These are phyloP conservation scores for Rosellinia necatrix DNA, from an alignment of 2,329 filamentous ascomycete genomes.

Conservation along the genomic window DNA sequence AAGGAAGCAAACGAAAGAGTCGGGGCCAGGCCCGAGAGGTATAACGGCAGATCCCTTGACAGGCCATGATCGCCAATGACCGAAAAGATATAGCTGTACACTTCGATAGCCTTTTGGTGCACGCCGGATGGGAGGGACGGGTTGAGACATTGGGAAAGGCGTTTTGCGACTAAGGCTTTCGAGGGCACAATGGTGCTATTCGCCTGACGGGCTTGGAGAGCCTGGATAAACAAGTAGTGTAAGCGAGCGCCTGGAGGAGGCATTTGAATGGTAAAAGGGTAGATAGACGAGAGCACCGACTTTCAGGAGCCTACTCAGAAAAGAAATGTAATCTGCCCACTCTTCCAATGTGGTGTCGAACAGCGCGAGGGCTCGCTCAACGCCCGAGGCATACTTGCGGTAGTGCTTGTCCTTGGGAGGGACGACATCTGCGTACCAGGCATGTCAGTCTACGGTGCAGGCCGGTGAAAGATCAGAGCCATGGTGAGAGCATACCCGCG, in stretches of 20 bases:
- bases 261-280: neutral
- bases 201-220: constrained; percentile 82
- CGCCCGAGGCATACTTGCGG: constrained; percentile 84
- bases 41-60: constrained; percentile 80
- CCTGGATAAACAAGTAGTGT: constrained; percentile 54
- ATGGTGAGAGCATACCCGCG: constrained; percentile 63
- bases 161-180: constrained; percentile 82
- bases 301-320: constrained; percentile 88
- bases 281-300: constrained; percentile 48
- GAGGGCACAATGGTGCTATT: constrained; percentile 76
- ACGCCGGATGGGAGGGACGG: constrained; percentile 92
- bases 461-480: neutral
- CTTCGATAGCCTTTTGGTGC: constrained; percentile 94
- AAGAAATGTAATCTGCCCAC: constrained; percentile 99
- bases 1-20: constrained; percentile 94
- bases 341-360: constrained; percentile 95
- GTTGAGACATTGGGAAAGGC: constrained; percentile 92
- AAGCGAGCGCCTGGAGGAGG: constrained; percentile 38
- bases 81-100: constrained; percentile 88
- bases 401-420: constrained; percentile 69
- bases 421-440: constrained; percentile 52
- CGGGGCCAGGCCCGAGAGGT: constrained; percentile 85
- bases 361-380: constrained; percentile 84
- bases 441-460: constrained; percentile 23
- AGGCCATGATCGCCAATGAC: constrained; percentile 82